Conservation (phyloP, 805 yeast species). For the Hanseniaspora singularis region DNA sequence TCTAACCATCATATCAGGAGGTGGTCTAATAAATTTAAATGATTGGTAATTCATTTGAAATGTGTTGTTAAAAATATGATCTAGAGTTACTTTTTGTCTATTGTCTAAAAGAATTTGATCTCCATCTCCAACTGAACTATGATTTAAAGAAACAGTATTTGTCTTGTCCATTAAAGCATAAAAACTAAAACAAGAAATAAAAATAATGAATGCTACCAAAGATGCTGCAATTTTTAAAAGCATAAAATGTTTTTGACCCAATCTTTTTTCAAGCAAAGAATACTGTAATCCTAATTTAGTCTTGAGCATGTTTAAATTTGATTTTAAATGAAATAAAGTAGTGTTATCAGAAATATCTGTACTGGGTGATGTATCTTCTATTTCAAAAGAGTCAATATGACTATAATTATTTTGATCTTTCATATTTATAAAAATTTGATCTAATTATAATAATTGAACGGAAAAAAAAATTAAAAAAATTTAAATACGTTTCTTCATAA, state of each 20-base stretch:
- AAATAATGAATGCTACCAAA: not conserved
- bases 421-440: too few relatives aligned
- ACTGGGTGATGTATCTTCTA: not conserved
- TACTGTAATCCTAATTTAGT: not conserved
- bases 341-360: not conserved
- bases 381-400: too few relatives aligned
- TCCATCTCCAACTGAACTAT: too few relatives aligned
- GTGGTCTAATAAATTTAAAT: conserved; percentile 24
- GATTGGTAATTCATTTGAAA: conserved; percentile 21
- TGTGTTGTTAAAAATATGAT: conserved; percentile 22
- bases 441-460: too few relatives aligned
- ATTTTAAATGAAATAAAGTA: not conserved
- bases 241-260: not conserved
- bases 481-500: too few relatives aligned
- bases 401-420: too few relatives aligned
- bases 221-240: not conserved
- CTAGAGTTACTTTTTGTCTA: conserved; percentile 18
- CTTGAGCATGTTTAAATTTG: not conserved
- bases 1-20: conserved; percentile 16
- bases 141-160: too few relatives aligned
- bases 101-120: not conserved
- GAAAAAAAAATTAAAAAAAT: too few relatives aligned
- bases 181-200: not conserved
- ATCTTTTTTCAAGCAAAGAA: not conserved
- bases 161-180: not conserved